A percentile compares a stretch with the other conserved stretches of the same genome.
Conservation (phyloP, 371 early-diverging fungal genomes). For the Cladochytrium tenue region DNA sequence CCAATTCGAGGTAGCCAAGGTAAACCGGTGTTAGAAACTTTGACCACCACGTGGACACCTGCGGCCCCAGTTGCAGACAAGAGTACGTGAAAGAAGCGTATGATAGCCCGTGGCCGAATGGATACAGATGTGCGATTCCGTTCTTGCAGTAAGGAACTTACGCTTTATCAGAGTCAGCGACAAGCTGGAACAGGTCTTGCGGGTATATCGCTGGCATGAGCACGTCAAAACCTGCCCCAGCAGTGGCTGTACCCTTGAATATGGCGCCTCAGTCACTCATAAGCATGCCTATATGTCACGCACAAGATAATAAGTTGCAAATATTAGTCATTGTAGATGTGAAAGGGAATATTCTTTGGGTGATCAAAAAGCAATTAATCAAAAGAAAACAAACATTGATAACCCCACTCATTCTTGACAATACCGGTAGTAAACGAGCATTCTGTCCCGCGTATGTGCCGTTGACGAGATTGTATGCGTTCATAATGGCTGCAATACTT, state of each 20-base stretch:
- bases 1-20: conserved; percentile 50
- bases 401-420: conserved; percentile 37
- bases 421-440: conserved; percentile 42
- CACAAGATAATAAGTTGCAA: no score
- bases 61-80: conserved; percentile 4
- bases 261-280: conserved; percentile 41
- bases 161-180: neutral
- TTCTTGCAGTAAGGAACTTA: conserved; percentile 54
- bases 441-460: conserved; percentile 55
- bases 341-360: no score
- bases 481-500: conserved; percentile 60
- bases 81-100: conserved; percentile 58
- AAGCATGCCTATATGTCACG: conserved; percentile 29
- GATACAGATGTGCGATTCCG: conserved; percentile 51
- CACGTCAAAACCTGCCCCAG: conserved; percentile 53
- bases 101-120: conserved; percentile 63
- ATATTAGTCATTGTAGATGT: no score
- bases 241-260: conserved; percentile 30
- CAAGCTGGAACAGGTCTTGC: neutral
- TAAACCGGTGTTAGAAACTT: conserved; percentile 48
- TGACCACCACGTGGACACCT: conserved; percentile 40
- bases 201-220: conserved; percentile 48
- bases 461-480: conserved; percentile 55
- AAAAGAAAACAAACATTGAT: no score
- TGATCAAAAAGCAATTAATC: no score